Base-by-base conservation (phyloP, 2,329 filamentous ascomycete genomes). In the Trichophyton mentagrophytes region DNA sequence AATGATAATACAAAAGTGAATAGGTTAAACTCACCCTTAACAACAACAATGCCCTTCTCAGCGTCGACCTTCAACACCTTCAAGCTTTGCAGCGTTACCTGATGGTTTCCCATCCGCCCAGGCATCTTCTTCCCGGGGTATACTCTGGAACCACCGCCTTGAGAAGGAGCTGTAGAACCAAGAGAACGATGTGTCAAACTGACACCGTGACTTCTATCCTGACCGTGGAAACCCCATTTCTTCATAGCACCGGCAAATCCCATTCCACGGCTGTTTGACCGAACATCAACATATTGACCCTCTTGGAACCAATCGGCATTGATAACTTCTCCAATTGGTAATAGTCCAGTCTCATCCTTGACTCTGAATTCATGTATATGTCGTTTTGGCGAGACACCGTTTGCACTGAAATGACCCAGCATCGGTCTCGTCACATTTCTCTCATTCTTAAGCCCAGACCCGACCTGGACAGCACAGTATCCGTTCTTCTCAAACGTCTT, bases 241-340 rank as follows among this genome's bases (percentile, higher is more conserved):
- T 99, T 99, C 93, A 99, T 99, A 66, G 89, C 93, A 82, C 93
- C 93, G 8, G 88, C 89, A 73, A 96, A 99, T 6, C 93, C 93
- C 83, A 90, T 92, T 59, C 93, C 93, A 71, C 89, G 84, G 67
- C 85, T 87, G 70, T 87, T 84, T 57, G 85, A 86, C 69, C 86
- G 82, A 60, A 90, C 85, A 77, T 99, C 93, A 63, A 99, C 87
- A 74, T 85, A 95, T 76, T 96, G 90, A 17, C 93, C 93, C 70
- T 86, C 83, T 68, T 86, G 81, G 77, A 97, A 97, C 88, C 93
- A 95, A 69, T 89, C 85, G n/a, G 93, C 89, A 64, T 82, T 81
- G 66, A 99, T 82, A 67, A 82, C 79, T 67, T 85, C 79, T 47
- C 93, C 93, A 25, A 96, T 81, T 25, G 84, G 82, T 60, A 92